Percentiles rank a stretch among this genome's conserved stretches.
Conservation (phyloP, 2,329 filamentous ascomycete genomes). For the Colletotrichum orchidophilum region DNA sequence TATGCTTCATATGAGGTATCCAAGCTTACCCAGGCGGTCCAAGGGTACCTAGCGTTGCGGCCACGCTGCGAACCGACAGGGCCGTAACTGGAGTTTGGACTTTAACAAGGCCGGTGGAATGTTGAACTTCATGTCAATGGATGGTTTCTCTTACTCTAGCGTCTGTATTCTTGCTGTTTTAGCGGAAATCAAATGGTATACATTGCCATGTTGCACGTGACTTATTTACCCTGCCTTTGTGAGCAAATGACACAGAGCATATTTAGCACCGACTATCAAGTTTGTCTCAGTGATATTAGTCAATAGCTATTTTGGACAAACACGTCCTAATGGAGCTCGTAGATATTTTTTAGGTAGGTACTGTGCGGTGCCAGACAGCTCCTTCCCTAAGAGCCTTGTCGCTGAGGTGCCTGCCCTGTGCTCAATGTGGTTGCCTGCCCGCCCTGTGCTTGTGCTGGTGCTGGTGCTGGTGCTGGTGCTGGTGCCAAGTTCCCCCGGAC, state of each 20-base stretch:
- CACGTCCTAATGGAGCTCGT: too few species aligned
- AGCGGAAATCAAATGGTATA: neutral
- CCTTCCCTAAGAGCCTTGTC: too few species aligned
- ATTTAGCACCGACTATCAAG: neutral
- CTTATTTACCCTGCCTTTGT: neutral
- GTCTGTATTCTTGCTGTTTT: neutral
- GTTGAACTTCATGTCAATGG: conserved; percentile 6
- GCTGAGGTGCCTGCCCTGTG: too few species aligned
- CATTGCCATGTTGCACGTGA: neutral
- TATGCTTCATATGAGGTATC: neutral
- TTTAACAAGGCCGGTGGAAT: conserved; percentile 18
- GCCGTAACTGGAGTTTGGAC: conserved; percentile 25
- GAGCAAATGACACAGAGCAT: neutral
- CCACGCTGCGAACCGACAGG: neutral
- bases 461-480: too few species aligned
- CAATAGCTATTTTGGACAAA: neutral
- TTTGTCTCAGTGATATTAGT: too few species aligned
- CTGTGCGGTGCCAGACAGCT: too few species aligned
- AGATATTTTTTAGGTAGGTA: too few species aligned
- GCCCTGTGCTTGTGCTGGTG: too few species aligned
- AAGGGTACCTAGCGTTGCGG: conserved; percentile 14
- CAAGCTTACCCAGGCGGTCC: neutral
- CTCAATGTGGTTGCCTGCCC: neutral
- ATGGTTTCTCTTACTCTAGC: neutral
- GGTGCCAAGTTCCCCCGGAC: too few species aligned